Conservation (phyloP, 345 rosid species). For the Sisymbrium altissimum region DNA sequence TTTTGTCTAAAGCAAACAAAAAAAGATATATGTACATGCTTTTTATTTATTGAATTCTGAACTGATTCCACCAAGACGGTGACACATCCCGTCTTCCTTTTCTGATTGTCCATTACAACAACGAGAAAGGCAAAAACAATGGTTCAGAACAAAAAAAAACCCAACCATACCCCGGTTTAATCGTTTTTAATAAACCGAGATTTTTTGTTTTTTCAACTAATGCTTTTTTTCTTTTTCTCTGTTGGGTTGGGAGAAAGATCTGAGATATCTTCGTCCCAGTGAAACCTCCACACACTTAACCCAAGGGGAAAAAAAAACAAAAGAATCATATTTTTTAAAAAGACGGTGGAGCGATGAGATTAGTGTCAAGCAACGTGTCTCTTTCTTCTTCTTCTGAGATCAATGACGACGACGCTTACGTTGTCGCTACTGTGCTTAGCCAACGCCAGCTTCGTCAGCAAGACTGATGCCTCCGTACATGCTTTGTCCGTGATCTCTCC, state of each 20-base stretch:
- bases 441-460: constrained; percentile 73
- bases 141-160: not conserved
- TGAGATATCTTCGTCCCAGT: constrained; percentile 13
- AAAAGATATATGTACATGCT: constrained; percentile 8
- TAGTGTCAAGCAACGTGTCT: constrained; percentile 25
- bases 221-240: not conserved
- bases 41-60: constrained; percentile 16
- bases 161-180: constrained; percentile 1
- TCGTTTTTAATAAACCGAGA: not conserved
- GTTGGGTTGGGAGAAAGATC: constrained; percentile 18
- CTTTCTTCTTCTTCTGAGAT: constrained; percentile 54
- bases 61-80: constrained; percentile 19
- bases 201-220: not conserved
- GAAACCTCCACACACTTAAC: constrained; percentile 9
- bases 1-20: not conserved
- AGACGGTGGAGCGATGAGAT: constrained; percentile 12
- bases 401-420: constrained; percentile 81
- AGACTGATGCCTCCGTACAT: constrained; percentile 64
- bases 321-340: constrained; percentile 8
- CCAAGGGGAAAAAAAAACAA: constrained; percentile 8
- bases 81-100: not conserved
- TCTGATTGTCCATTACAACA: constrained; percentile 2
- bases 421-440: constrained; percentile 78
- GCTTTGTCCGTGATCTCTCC: constrained; percentile 49
- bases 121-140: not conserved